Base-by-base conservation (phyloP, 1,284 basidiomycete species). In the Hymenochaete sp. region DNA sequence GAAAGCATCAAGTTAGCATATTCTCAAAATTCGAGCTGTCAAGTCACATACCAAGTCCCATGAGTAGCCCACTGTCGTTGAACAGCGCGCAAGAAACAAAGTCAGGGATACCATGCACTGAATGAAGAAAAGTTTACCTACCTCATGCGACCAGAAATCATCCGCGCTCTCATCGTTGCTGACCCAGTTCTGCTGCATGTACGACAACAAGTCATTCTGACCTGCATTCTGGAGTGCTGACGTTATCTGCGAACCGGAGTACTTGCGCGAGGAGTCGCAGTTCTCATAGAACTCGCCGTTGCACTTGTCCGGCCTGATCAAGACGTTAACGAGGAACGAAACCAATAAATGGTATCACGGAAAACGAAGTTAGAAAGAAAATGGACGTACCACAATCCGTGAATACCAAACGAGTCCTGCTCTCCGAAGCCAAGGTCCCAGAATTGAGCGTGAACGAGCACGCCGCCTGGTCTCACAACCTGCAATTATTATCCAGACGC, bases 61-160 rank as follows among this genome's bases (percentile, higher is more conserved):
- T 52, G 51, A 14, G 50, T 49, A 14, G 44, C 22, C 48, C 51
- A 47, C 39, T 47, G 14, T 16, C 26, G 2, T 8, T 4, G 25
- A 33, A 42, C n/a, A 44, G 21, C 11, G n/a, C 6, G 21, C 21
- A 13, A 13, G 13, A 22, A 36, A n/a, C n/a, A n/a, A 2, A 14
- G 18, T 9, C 21, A 29, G n/a, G n/a, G n/a, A n/a, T n/a, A n/a
- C n/a, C n/a, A n/a, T n/a, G 14, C 18, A 21, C 26, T 18, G 25
- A 33, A 19, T 21, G 16, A 38, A 21, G 16, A 3, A 45, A 21
- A 13, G 5, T n/a, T 25, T 13, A 38, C 45, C 21, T 18, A 45
- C 50, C 47, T 54, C 53, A 29, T 54, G 53, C 4, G 47, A 44
- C 53, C 53, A 54, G 48, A 54, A 54, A 18, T 42, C 41, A 18